phyloP scores from a whole-genome alignment of 2,329 filamentous ascomycete genomes.

The Cordyceps javanica region DNA sequence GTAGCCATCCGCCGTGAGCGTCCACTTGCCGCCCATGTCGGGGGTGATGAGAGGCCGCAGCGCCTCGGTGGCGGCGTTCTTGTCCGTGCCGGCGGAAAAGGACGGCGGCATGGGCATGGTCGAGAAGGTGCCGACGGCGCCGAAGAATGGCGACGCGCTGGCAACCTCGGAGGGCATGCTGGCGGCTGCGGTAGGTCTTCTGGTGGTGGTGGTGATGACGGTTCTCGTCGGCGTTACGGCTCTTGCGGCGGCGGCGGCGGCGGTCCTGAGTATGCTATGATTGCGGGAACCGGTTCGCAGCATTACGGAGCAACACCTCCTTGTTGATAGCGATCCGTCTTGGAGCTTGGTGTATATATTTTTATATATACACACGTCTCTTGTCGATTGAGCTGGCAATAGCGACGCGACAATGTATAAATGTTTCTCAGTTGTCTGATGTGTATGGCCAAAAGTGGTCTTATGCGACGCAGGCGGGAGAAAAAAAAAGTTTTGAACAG shows the following conservation, averaged over 20 bases:
- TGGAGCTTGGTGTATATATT: neutral
- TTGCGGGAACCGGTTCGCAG: neutral
- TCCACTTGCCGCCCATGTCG: conserved; percentile 39
- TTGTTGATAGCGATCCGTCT: neutral
- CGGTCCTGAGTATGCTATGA: neutral
- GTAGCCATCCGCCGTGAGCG: conserved; percentile 41
- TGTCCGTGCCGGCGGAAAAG: conserved; percentile 43
- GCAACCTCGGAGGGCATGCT: conserved; percentile 9
- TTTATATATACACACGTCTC: neutral
- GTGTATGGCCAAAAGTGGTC: neutral
- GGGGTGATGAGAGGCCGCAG: conserved; percentile 35
- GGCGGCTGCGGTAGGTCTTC: neutral
- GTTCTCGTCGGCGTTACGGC: neutral
- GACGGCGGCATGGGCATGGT: conserved; percentile 24
- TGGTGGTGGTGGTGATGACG: neutral
- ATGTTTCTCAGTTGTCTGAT: neutral
- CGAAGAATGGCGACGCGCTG: conserved; percentile 5
- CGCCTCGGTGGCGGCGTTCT: conserved; percentile 27
- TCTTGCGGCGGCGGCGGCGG: neutral
- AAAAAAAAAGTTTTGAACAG: neutral
- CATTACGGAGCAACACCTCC: neutral
- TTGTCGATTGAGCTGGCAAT: neutral
- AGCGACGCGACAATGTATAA: neutral
- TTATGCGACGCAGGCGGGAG: neutral
- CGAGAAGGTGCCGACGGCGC: conserved; percentile 11